Percentiles rank a stretch among this genome's conserved stretches.
Conservation (phyloP, 106 monocot species). For the Dactylorhiza incarnata region DNA sequence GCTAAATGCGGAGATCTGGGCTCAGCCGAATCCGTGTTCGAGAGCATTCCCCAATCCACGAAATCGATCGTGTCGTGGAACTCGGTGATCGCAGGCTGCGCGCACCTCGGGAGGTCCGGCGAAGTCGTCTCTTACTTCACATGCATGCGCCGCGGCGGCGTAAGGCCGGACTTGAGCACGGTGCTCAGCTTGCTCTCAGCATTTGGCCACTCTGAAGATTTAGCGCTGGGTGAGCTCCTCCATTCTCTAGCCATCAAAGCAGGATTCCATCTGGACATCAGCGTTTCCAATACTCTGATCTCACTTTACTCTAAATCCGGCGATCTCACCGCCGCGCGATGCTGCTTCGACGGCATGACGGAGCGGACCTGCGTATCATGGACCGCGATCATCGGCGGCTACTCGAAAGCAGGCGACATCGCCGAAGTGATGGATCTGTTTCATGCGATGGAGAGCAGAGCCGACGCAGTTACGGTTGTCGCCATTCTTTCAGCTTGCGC, state of each 20-base stretch:
- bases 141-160: constrained; percentile 13
- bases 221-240: constrained; percentile 17
- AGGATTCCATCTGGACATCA: constrained; percentile 20
- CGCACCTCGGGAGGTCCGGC: constrained; percentile 7
- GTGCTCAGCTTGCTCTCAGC: constrained; percentile 20
- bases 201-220: constrained; percentile 10
- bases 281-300: constrained; percentile 26
- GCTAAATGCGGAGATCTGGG: constrained; percentile 27
- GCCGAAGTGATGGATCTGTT: constrained; percentile 17
- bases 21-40: constrained; percentile 23
- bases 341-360: constrained; percentile 20
- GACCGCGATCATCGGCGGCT: constrained; percentile 26
- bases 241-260: constrained; percentile 22
- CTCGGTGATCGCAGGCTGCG: constrained; percentile 30
- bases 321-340: constrained; percentile 14
- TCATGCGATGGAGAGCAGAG: constrained; percentile 24
- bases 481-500: constrained; percentile 35
- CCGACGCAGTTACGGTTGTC: constrained; percentile 26
- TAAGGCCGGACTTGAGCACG: constrained; percentile 25
- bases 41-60: constrained; percentile 2
- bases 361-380: constrained; percentile 29
- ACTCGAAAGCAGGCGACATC: constrained; percentile 18
- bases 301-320: constrained; percentile 30
- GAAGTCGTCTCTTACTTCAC: constrained; percentile 9
- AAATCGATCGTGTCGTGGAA: constrained; percentile 37